These are phyloP conservation scores for Aspergillus kassunensis DNA, from an alignment of 495 filamentous ascomycete species.

Conservation along the genomic window DNA sequence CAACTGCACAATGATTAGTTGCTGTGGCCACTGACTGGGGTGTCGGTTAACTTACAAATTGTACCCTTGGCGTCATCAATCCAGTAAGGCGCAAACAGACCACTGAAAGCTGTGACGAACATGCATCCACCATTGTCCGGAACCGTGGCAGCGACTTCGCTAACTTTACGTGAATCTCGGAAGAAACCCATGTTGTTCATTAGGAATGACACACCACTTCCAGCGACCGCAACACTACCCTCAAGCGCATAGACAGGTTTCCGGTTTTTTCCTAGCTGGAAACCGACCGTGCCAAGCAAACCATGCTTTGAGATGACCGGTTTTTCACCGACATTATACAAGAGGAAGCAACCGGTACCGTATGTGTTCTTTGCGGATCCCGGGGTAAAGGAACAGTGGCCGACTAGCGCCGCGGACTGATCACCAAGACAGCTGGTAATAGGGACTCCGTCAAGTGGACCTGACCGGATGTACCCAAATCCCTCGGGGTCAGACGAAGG, in stretches of 20 bases:
- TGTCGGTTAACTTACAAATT: conserved; percentile 54
- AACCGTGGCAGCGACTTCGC: conserved; percentile 74
- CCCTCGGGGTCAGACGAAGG: conserved; percentile 74
- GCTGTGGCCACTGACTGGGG: background rate
- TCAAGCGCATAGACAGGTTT: conserved; percentile 88
- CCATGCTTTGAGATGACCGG: conserved; percentile 90
- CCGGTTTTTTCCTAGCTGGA: conserved; percentile 57
- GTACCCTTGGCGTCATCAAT: conserved; percentile 94
- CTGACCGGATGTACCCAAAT: conserved; percentile 66
- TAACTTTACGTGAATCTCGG: conserved; percentile 72
- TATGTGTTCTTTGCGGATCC: conserved; percentile 95
- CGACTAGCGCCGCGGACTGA: conserved; percentile 88
- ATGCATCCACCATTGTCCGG: conserved; percentile 87
- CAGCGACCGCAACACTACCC: conserved; percentile 88
- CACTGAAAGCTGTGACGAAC: conserved; percentile 95
- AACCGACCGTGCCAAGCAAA: conserved; percentile 83
- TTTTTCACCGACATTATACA: conserved; percentile 89
- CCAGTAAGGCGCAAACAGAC: conserved; percentile 97
- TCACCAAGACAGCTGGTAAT: conserved; percentile 90
- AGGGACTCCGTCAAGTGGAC: conserved; percentile 66
- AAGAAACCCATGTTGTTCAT: conserved; percentile 88
- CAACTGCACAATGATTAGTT: conserved; percentile 46
- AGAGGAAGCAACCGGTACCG: conserved; percentile 90
- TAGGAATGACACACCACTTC: conserved; percentile 85
- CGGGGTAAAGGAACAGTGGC: conserved; percentile 83